A percentile compares a stretch with the other conserved stretches of the same genome.
phyloP scores from a whole-genome alignment of 2,329 filamentous ascomycete genomes.

The Pseudofabraea citricarpa region DNA sequence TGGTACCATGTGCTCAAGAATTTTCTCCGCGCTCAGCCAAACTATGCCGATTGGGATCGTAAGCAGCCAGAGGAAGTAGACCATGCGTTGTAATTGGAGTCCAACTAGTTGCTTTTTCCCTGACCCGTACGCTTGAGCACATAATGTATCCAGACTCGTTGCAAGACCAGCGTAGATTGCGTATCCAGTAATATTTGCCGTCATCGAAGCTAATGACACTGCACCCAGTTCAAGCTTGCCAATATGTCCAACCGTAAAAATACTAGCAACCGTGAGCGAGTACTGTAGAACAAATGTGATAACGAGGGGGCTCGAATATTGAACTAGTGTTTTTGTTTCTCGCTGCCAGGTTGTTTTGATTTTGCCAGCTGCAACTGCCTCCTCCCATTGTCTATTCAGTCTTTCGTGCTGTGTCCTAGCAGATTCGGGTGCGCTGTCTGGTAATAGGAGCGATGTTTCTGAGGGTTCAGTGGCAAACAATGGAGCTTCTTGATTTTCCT shows the following conservation, averaged over 20 bases:
- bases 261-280: constrained; percentile 75
- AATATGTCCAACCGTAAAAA: constrained; percentile 73
- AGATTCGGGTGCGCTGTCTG: constrained; percentile 36
- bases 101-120: constrained; percentile 87
- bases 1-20: constrained; percentile 64
- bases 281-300: constrained; percentile 77
- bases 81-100: constrained; percentile 76
- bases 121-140: constrained; percentile 89
- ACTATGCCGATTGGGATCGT: constrained; percentile 67
- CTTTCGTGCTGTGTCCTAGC: constrained; percentile 45
- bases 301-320: constrained; percentile 67
- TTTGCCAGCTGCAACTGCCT: constrained; percentile 61
- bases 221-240: constrained; percentile 67
- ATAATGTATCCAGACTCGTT: constrained; percentile 87
- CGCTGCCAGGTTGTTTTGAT: constrained; percentile 90
- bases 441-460: constrained; percentile 33
- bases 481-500: constrained; percentile 28
- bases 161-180: constrained; percentile 80
- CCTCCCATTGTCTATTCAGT: constrained; percentile 72
- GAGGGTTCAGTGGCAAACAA: constrained; percentile 27
- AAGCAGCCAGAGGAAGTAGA: constrained; percentile 68
- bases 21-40: constrained; percentile 64
- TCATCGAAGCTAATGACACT: constrained; percentile 70
- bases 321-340: constrained; percentile 74
- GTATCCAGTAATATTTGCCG: constrained; percentile 72